Base-by-base conservation (phyloP, 345 rosid genomes). In the Syzygium aqueum region DNA sequence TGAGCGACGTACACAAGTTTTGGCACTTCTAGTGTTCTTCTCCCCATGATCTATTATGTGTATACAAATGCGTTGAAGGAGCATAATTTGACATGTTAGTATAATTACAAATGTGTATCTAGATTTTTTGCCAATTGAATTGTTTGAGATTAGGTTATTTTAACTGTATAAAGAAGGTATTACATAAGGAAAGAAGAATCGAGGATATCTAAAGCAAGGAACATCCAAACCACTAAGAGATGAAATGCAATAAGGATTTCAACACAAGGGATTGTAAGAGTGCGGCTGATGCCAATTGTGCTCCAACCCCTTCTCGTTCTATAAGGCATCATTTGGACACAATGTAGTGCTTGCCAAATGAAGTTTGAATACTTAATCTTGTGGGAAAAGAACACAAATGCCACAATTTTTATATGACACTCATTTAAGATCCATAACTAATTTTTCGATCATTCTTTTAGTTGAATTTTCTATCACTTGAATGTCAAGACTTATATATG, bases 251-350 rank as follows among this genome's bases (percentile, higher is more conserved):
- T 3, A 22, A 54, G 11, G 59, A 54, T 0, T 54, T 54, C 59
- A 54, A 54, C 25, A 54, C 8, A 21, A 54, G 54, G 86, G 43
- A 80, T 88, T 90, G 21, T 65, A 90, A 59, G 46, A 1, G 59
- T 54, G 59, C 5, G 59, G 27, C 27, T 54, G 23, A 10, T 22
- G 27, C 22, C 59, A 54, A 22, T 54, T 54, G 77, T 84, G 53
- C 86, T 84, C 87, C 77, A 90, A 53, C 77, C 53, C 8, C 73
- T 52, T n/a, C 37, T 57, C 15, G 77, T 22, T 27, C 59, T 22
- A 22, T 54, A 54, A 54, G 30, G 37, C 25, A 21, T 86, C 94
- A 51, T 93, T 94, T 89, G 95, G 96, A 94, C 94, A 57, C 57
- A 53, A 85, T 94, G 94, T 51, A 51, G 23, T 50, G 56, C 88